phyloP scores from a whole-genome alignment of 306 rosid species.

The Castanea mollissima region DNA sequence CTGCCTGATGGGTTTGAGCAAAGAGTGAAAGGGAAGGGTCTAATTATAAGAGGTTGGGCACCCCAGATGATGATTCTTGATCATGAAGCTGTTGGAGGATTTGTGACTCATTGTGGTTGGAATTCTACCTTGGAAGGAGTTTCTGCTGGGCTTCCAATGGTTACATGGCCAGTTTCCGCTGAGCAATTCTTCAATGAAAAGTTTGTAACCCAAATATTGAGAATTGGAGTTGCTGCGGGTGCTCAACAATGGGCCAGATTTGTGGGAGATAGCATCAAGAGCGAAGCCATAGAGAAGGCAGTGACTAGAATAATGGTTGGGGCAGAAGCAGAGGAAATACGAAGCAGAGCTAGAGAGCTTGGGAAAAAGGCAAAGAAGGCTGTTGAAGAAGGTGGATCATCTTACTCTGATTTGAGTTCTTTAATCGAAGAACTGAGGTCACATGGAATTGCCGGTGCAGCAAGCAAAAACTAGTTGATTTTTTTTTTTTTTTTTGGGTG shows the following conservation, averaged over 20 bases:
- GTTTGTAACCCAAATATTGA: slow-evolving; percentile 28
- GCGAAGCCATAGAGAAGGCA: slow-evolving; percentile 5
- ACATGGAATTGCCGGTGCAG: neutral
- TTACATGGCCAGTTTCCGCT: slow-evolving; percentile 34
- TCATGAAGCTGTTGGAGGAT: slow-evolving; percentile 33
- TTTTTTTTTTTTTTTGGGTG: neutral
- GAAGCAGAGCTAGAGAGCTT: slow-evolving; percentile 12
- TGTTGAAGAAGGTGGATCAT: slow-evolving; percentile 23
- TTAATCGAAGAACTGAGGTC: slow-evolving; percentile 11
- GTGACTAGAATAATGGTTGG: slow-evolving; percentile 12
- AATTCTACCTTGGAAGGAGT: slow-evolving; percentile 35
- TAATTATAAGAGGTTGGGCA: slow-evolving; percentile 49
- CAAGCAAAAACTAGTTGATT: neutral
- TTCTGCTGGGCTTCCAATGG: slow-evolving; percentile 31
- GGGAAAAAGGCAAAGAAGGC: slow-evolving; percentile 13
- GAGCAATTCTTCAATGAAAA: slow-evolving; percentile 43
- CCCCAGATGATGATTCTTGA: slow-evolving; percentile 37
- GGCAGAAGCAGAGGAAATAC: slow-evolving; percentile 17
- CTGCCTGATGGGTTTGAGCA: slow-evolving; percentile 40
- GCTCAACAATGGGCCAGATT: neutral
- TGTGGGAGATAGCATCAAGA: slow-evolving; percentile 2
- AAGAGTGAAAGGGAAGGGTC: slow-evolving; percentile 37
- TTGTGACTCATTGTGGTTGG: slow-evolving; percentile 50
- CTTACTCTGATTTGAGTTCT: slow-evolving; percentile 6
- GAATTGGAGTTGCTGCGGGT: slow-evolving; percentile 25